A percentile compares a stretch with the other conserved stretches of the same genome.
Conservation (phyloP, 495 filamentous ascomycete genomes). For the Lepidopterella palustris region DNA sequence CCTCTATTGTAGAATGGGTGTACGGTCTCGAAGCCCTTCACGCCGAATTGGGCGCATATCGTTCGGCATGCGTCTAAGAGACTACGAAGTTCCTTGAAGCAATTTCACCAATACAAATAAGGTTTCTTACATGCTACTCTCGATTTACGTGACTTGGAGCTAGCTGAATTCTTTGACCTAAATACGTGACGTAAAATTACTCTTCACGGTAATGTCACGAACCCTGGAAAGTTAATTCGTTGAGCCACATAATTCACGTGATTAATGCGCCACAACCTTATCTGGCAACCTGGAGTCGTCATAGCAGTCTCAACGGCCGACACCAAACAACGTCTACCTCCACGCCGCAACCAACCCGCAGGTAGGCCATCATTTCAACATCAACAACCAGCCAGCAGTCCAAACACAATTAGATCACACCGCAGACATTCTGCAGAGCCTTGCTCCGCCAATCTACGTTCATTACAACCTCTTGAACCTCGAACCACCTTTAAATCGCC, state of each 20-base stretch:
- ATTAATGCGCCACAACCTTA: not conserved
- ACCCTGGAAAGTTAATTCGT: too few relatives aligned
- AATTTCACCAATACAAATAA: too few relatives aligned
- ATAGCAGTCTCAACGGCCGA: not conserved
- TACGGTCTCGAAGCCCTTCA: too few relatives aligned
- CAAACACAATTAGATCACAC: not conserved
- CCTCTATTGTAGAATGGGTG: too few relatives aligned
- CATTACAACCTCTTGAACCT: not conserved
- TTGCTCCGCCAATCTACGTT: not conserved
- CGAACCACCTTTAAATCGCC: not conserved
- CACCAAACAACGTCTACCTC: not conserved
- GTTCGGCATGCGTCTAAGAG: too few relatives aligned
- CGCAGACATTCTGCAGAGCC: not conserved
- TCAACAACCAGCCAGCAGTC: not conserved
- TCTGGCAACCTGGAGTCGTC: not conserved
- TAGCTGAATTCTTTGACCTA: too few relatives aligned
- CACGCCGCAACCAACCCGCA: not conserved
- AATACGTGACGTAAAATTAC: too few relatives aligned
- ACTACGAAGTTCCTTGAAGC: too few relatives aligned
- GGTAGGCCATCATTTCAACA: not conserved
- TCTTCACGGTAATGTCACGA: too few relatives aligned
- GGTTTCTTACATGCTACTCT: too few relatives aligned
- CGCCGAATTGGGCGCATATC: too few relatives aligned
- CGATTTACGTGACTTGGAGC: too few relatives aligned
- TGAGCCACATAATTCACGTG: not conserved